A percentile compares a stretch with the other conserved stretches of the same genome.
These are phyloP conservation scores for Fusarium albidum DNA, from an alignment of 2,329 filamentous ascomycete species.

Conservation along the genomic window DNA sequence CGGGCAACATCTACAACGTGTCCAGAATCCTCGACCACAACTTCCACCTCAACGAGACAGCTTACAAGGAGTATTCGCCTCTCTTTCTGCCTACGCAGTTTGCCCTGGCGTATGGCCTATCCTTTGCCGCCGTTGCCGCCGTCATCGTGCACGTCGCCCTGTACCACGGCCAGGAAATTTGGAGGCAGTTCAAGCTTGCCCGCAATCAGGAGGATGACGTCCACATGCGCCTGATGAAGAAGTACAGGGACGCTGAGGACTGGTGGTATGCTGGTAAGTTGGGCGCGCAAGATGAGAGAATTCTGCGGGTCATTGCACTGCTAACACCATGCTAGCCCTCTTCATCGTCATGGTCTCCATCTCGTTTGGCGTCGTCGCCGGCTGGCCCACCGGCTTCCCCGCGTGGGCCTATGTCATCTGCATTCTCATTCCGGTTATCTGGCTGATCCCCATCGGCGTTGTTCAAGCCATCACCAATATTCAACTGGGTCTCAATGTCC, in stretches of 20 bases:
- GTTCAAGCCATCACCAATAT: conserved; percentile 69
- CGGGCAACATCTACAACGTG: conserved; percentile 66
- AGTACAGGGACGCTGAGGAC: conserved; percentile 65
- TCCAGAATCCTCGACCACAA: conserved; percentile 64
- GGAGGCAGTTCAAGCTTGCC: conserved; percentile 62
- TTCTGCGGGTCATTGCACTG: neutral
- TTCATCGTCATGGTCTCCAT: conserved; percentile 62
- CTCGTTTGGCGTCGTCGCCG: conserved; percentile 62
- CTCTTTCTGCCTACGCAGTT: conserved; percentile 71
- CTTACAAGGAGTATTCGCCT: conserved; percentile 71
- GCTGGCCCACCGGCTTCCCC: conserved; percentile 65
- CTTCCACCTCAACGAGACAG: conserved; percentile 65
- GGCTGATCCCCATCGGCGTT: conserved; percentile 68
- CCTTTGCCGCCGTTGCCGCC: conserved; percentile 72
- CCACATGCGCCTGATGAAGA: conserved; percentile 69
- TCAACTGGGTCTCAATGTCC: conserved; percentile 72
- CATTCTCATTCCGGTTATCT: conserved; percentile 64
- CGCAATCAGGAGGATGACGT: conserved; percentile 66
- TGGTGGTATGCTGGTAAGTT: conserved; percentile 65
- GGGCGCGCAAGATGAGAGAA: conserved; percentile 46
- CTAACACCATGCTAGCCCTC: conserved; percentile 45
- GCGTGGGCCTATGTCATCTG: conserved; percentile 66
- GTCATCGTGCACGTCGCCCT: conserved; percentile 64
- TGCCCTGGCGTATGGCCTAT: conserved; percentile 66
- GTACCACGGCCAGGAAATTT: conserved; percentile 65